Evolutionary conservation across 495 filamentous ascomycete genomes (phyloP).

Genomic region (Xylaria palmicola): DNA sequence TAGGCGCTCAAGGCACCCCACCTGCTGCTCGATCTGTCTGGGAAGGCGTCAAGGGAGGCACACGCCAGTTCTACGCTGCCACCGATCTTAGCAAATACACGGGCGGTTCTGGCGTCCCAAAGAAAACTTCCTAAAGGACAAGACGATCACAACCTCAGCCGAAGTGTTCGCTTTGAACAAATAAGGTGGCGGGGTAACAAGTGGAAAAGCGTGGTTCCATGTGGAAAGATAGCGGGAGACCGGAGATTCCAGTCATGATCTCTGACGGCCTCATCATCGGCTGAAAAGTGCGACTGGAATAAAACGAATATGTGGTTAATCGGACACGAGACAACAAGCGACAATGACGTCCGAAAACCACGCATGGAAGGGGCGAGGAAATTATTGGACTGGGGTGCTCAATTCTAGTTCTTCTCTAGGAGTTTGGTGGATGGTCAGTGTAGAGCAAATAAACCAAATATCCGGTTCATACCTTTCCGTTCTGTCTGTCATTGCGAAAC

Average conservation of each 20-base stretch:
- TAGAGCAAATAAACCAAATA: slow-evolving; percentile 3
- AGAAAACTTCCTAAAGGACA: slow-evolving; percentile 47
- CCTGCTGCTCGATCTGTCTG: slow-evolving; percentile 80
- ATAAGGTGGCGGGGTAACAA: slow-evolving; percentile 18
- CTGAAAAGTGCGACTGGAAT: background rate
- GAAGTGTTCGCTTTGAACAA: slow-evolving; percentile 15
- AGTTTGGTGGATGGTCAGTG: slow-evolving; percentile 14
- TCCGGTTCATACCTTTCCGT: background rate
- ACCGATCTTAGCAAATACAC: slow-evolving; percentile 76
- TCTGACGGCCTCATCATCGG: background rate
- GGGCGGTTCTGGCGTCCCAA: slow-evolving; percentile 52
- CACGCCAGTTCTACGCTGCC: slow-evolving; percentile 70
- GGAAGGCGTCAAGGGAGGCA: slow-evolving; percentile 72
- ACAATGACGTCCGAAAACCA: background rate
- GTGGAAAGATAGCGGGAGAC: background rate
- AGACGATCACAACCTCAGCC: slow-evolving; percentile 6
- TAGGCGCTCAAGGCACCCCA: slow-evolving; percentile 84
- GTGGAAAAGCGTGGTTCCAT: background rate
- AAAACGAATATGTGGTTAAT: background rate
- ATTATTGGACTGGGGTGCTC: slow-evolving; percentile 5
- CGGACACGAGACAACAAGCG: background rate
- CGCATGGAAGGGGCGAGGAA: slow-evolving; percentile 6
- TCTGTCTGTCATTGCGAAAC: background rate
- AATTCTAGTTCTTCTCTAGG: slow-evolving; percentile 16
- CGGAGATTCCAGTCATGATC: background rate